Evolutionary conservation across 352 stramenopile genomes (phyloP), one percentile per base, ranked within the genome.

Genomic region (Pythium sp.): DNA sequence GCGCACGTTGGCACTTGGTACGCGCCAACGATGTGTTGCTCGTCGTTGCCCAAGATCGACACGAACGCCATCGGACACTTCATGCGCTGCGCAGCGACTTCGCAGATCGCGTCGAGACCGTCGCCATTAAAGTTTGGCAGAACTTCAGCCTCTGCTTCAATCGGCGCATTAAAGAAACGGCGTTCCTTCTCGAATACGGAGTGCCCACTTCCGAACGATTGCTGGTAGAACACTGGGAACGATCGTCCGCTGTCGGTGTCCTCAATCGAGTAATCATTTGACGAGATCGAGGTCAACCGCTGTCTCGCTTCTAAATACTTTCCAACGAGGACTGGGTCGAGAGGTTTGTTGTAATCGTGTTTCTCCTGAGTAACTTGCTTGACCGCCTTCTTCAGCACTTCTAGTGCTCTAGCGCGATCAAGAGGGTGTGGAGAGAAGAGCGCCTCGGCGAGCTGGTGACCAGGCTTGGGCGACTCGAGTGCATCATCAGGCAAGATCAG

Each of bases 371-470:
- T 80, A 56, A 84, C 76, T 32, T 85, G 72, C 55, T 77, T 65
- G 36, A 92, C 79, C 11, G 83, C 75, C 41, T 79, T 75, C 0
- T 77, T 80, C 1, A 92, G 65, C 8, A 79, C 69, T 43, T 88
- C 79, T 9, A 92, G 71, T 6, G 84, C 84, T 22, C 72, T 75
- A 3, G 84, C 84, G 15, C 84, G 77, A 34, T 74, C 75, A 26
- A 79, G 56, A 3, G 80, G 77, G 47, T 90, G 73, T 11, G 71
- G 75, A 5, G 84, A 92, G 72, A 87, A 90, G 7, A 92, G 67
- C 46, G 84, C 84, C 11, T 88, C 77, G 2, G 84, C 84, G 20
- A 92, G 62, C 72, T 91, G 79, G 34, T 74, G 67, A 47, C 83
- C 64, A 9, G 76, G 53, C 30, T 73, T 78, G 38, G 76, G 82